Evolutionary conservation across 2,329 filamentous ascomycete genomes (phyloP), one percentile per base, ranked within the genome.

Genomic region (Didymellaceae sp.): DNA sequence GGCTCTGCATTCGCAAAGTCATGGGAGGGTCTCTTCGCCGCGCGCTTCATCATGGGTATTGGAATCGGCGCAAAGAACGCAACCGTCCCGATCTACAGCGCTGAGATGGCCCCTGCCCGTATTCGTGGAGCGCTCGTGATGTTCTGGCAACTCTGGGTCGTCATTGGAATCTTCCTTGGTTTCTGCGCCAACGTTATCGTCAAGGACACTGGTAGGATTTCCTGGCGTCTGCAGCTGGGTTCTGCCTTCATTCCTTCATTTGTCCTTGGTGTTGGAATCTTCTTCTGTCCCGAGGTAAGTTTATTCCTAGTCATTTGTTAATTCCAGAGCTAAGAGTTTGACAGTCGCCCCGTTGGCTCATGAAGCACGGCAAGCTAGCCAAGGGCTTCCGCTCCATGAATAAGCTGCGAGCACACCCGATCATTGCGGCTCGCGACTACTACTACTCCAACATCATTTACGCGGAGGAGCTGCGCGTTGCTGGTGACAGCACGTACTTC

Each of bases 121-220:
- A 80, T 82, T 26, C 74, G 79, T 45, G 80, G 80, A 18, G 77
- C 74, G 10, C 62, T 79, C 0, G 77, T 77, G 21, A 79, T 78
- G 75, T 67, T 66, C 22, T 79, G 75, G 76, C 76, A 79, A 42
- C 67, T 78, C 39, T 76, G 72, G 71, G 73, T 70, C 0, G 68
- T 70, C 1, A 74, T 78, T 40, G 77, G 77, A 1, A 80, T 80
- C 54, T 76, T 79, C 62, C 63, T 79, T 0, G 77, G 77, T 3
- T 70, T 16, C 62, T 72, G 14, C 70, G 75, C 11, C 74, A 52
- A 74, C 31, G 64, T 79, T 6, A 73, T 65, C 25, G 74, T 78
- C 31, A 69, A 67, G 56, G 62, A 72, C 31, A 67, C 65, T 9
- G 70, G 59, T 6, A 40, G 37, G 7, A 62, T 65, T 22, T 43